phyloP scores from a whole-genome alignment of 305 asterid genomes.

The Rubia balearica region DNA sequence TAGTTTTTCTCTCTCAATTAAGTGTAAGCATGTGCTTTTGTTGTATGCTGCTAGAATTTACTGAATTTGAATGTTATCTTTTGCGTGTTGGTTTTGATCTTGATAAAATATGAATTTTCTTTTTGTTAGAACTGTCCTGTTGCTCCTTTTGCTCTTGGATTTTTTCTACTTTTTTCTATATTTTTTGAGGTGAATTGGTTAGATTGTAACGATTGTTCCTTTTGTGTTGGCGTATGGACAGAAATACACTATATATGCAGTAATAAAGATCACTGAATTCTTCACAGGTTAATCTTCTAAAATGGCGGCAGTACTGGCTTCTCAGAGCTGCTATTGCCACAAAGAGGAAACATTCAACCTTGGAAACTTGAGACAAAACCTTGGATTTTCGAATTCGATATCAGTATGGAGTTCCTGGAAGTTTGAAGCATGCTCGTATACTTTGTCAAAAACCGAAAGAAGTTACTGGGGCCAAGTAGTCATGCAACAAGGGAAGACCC shows the following conservation, averaged over 20 bases:
- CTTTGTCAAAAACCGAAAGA: conserved; percentile 20
- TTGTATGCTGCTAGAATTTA: not conserved
- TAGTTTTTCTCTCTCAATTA: not conserved
- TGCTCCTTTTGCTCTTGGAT: not conserved
- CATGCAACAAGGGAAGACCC: conserved; percentile 50
- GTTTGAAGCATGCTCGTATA: conserved; percentile 21
- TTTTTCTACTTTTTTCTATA: not conserved
- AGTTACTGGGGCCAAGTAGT: conserved; percentile 26
- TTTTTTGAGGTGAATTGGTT: not conserved
- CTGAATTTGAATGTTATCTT: not conserved
- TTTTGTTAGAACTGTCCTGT: too few relatives aligned
- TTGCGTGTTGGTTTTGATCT: not conserved
- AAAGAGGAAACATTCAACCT: conserved; percentile 32
- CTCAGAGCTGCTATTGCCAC: conserved; percentile 58
- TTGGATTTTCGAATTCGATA: conserved; percentile 41
- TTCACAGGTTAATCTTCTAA: conserved; percentile 28
- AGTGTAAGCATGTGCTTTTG: not conserved
- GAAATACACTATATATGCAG: not conserved
- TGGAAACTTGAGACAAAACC: conserved; percentile 33
- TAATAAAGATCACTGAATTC: not conserved
- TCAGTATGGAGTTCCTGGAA: conserved; percentile 25
- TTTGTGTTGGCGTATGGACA: not conserved
- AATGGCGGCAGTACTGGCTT: conserved; percentile 73
- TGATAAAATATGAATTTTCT: not conserved
- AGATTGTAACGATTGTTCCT: not conserved